These are phyloP conservation scores for Wickerhamomyces rabaulensis DNA, from an alignment of 805 yeast species.

Conservation along the genomic window DNA sequence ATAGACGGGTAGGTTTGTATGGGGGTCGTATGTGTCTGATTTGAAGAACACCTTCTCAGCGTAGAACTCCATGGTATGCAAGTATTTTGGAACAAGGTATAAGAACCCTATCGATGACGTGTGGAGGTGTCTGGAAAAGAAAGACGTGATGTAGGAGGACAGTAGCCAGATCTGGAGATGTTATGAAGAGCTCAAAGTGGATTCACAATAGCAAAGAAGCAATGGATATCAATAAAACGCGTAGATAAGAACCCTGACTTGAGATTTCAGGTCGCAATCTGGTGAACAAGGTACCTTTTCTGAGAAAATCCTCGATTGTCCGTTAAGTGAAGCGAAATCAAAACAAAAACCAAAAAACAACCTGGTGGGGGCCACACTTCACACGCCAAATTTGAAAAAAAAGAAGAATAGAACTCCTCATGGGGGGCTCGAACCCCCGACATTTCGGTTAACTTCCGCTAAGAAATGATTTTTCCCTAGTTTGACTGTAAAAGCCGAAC, in stretches of 20 bases:
- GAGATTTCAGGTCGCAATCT: neutral
- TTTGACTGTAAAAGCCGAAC: conserved; percentile 16
- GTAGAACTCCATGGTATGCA: conserved; percentile 19
- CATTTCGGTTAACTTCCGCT: conserved; percentile 16
- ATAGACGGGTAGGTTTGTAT: conserved; percentile 63
- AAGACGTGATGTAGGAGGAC: neutral
- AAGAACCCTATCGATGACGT: neutral
- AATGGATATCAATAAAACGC: neutral
- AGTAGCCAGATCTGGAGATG: neutral
- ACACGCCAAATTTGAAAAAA: neutral
- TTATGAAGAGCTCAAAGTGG: neutral
- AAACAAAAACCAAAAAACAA: neutral
- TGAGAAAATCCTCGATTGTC: neutral
- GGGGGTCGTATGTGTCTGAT: conserved; percentile 61
- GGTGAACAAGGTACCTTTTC: neutral
- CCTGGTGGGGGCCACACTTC: neutral
- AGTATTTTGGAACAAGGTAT: neutral
- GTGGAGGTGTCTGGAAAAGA: neutral
- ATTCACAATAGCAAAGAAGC: neutral
- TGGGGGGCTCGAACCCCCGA: conserved; percentile 21
- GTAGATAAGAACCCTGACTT: neutral
- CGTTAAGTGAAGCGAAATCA: neutral
- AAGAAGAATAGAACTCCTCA: conserved; percentile 9
- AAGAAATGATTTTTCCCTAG: conserved; percentile 4
- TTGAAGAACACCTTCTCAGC: conserved; percentile 45